Evolutionary conservation across 192 early-diverging fungal genomes (phyloP).

Genomic region (Geranomyces variabilis): DNA sequence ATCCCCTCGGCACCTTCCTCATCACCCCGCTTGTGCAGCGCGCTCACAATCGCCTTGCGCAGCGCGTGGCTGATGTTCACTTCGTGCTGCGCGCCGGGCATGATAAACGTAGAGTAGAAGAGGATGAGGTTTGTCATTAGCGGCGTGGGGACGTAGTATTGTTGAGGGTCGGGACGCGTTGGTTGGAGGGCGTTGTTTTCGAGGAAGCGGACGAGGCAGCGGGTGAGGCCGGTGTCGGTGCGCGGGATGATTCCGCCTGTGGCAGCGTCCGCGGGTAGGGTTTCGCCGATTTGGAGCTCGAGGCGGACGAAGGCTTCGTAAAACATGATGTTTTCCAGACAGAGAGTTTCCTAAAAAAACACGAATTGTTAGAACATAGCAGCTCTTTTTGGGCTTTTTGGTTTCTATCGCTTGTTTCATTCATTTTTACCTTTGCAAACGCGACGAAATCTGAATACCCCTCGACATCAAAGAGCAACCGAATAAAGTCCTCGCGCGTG

Average conservation of each 20-base stretch:
- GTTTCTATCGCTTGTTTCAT: not conserved
- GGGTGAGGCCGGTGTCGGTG: conserved; percentile 4
- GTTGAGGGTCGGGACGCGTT: not conserved
- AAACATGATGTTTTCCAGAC: conserved; percentile 40
- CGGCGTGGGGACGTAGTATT: conserved; percentile 17
- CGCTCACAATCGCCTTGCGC: conserved; percentile 27
- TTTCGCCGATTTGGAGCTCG: conserved; percentile 17
- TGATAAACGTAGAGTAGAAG: conserved; percentile 41
- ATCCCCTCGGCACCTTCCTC: not conserved
- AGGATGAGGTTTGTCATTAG: conserved; percentile 17
- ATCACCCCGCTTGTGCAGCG: not conserved
- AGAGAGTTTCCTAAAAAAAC: conserved; percentile 26
- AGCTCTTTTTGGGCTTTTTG: too few species aligned
- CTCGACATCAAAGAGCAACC: not conserved
- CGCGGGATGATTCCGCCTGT: not conserved
- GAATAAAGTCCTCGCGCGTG: not conserved
- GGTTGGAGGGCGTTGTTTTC: conserved; percentile 18
- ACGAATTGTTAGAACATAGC: too few species aligned
- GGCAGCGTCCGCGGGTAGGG: not conserved
- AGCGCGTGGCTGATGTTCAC: conserved; percentile 41
- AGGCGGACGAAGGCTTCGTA: conserved; percentile 38
- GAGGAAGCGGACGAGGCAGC: conserved; percentile 33
- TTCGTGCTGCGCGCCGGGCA: conserved; percentile 37
- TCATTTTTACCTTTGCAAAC: conserved; percentile 6
- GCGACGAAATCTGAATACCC: not conserved